A percentile compares a stretch with the other conserved stretches of the same genome.
Conservation (phyloP, 1,284 basidiomycete species). For the Cystobasidium slooffiae region DNA sequence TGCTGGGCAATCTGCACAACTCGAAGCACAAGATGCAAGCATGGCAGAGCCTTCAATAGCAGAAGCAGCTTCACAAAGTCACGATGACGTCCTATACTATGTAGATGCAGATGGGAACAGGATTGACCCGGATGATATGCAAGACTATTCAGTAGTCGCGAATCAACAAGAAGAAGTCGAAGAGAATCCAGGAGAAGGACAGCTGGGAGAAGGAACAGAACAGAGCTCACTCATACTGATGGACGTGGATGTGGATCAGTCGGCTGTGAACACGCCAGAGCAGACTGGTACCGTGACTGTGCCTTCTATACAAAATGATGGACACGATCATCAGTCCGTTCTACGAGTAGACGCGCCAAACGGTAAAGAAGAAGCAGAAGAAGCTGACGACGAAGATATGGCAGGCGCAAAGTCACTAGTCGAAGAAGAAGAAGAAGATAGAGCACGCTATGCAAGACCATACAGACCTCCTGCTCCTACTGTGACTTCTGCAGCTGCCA, state of each 20-base stretch:
- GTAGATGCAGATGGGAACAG: slow-evolving; percentile 8
- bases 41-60: background rate
- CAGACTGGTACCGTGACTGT: background rate
- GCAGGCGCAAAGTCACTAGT: too few relatives aligned
- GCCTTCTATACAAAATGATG: background rate
- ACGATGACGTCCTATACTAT: slow-evolving; percentile 13
- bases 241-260: background rate
- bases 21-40: background rate
- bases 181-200: background rate
- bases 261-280: background rate
- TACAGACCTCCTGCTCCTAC: background rate
- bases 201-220: background rate
- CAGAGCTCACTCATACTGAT: background rate
- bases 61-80: background rate
- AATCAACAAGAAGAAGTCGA: background rate
- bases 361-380: background rate
- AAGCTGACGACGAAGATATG: background rate
- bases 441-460: slow-evolving; percentile 1
- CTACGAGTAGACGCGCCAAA: background rate
- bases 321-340: background rate
- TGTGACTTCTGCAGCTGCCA: background rate
- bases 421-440: background rate
- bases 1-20: background rate
- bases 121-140: slow-evolving; percentile 1
- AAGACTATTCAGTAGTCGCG: background rate